Conservation (phyloP, 148 eudicot genomes). For the Rhododendron mucronatum region DNA sequence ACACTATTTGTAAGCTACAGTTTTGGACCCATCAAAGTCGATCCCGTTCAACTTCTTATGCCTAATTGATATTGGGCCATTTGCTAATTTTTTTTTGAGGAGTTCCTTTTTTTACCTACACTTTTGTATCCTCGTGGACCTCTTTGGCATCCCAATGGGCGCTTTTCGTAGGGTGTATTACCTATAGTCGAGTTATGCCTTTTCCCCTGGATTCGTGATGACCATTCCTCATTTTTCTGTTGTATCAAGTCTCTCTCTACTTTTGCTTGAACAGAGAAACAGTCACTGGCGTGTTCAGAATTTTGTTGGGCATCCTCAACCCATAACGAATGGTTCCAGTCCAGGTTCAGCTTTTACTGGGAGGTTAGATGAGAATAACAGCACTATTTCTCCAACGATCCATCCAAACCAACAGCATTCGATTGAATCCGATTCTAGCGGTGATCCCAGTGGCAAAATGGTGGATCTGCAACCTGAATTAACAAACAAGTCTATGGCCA, state of each 20-base stretch:
- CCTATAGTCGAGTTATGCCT: neutral
- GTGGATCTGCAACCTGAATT: constrained; percentile 43
- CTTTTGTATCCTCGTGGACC: neutral
- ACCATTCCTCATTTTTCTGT: neutral
- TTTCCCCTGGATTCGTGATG: neutral
- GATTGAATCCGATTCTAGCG: constrained; percentile 34
- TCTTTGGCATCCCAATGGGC: neutral
- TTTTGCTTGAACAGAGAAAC: constrained; percentile 54
- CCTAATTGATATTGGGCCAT: neutral
- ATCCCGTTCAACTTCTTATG: neutral
- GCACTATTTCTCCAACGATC: constrained; percentile 37
- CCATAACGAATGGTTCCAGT: constrained; percentile 46
- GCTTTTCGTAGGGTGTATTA: neutral
- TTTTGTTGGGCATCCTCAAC: constrained; percentile 51
- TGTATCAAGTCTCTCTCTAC: neutral
- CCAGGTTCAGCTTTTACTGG: constrained; percentile 40
- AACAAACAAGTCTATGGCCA: constrained; percentile 33
- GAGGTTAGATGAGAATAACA: constrained; percentile 53
- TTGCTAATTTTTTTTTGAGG: neutral
- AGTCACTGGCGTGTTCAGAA: constrained; percentile 82
- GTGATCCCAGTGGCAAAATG: constrained; percentile 33
- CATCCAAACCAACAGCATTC: constrained; percentile 40
- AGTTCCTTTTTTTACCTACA: neutral
- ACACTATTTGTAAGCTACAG: neutral
- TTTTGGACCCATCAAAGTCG: neutral